Evolutionary conservation across 441 rosid species (phyloP).

Genomic region (Croton laevigatus): DNA sequence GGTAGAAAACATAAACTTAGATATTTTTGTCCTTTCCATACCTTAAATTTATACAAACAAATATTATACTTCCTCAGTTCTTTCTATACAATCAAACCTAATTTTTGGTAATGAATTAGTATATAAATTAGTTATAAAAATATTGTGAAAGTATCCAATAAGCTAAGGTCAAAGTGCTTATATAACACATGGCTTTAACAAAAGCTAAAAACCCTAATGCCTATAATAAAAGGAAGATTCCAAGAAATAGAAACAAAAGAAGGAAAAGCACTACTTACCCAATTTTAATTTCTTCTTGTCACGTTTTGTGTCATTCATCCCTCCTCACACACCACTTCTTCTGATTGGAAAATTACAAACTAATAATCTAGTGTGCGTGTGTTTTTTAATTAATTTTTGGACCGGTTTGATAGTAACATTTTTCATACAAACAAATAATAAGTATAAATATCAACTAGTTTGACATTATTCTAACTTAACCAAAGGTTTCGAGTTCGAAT

Average conservation of each 20-base stretch:
- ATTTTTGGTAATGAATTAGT: too few species aligned
- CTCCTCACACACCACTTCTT: too few species aligned
- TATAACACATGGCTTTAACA: not conserved
- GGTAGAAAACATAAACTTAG: not conserved
- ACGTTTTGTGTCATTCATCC: not conserved
- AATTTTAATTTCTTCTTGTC: not conserved
- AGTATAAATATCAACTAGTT: too few species aligned
- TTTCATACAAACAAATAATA: too few species aligned
- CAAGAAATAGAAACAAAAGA: constrained; percentile 2
- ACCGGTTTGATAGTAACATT: not conserved
- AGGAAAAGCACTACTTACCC: not conserved
- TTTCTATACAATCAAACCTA: too few species aligned
- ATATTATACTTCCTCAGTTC: too few species aligned
- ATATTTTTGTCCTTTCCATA: not conserved
- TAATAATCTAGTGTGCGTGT: not conserved
- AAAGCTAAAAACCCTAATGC: not conserved
- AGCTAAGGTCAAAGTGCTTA: not conserved
- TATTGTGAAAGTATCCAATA: too few species aligned
- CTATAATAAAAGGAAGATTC: not conserved
- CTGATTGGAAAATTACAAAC: too few species aligned
- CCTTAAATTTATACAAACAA: too few species aligned
- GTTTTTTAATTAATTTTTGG: not conserved
- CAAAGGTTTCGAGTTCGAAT: too few species aligned
- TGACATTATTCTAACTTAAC: not conserved
- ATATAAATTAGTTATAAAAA: too few species aligned